Percentiles rank a stretch among this genome's conserved stretches.
These are phyloP conservation scores for Chamaecrista fasciculata DNA, from an alignment of 306 rosid species.

Conservation along the genomic window DNA sequence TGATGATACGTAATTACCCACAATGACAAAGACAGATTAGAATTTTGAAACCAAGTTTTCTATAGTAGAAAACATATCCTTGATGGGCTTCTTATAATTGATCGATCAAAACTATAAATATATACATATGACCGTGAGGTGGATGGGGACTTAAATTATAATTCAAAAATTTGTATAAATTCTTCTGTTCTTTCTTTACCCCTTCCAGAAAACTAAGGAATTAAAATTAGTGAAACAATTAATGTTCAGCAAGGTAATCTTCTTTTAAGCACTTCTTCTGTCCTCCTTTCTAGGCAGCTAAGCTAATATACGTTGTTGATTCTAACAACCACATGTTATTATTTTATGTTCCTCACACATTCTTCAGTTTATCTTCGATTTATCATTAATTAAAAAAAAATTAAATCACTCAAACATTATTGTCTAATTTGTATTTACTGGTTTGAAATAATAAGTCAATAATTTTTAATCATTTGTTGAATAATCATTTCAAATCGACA, in stretches of 20 bases:
- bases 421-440: too few species aligned
- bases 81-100: background rate
- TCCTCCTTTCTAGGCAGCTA: slow-evolving; percentile 26
- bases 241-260: background rate
- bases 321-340: slow-evolving; percentile 3
- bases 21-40: slow-evolving; percentile 24
- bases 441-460: too few species aligned
- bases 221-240: background rate
- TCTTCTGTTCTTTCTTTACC: too few species aligned
- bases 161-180: too few species aligned
- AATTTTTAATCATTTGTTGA: too few species aligned
- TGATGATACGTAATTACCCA: slow-evolving; percentile 1
- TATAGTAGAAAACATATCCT: slow-evolving; percentile 1
- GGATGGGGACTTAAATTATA: background rate
- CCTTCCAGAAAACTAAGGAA: background rate
- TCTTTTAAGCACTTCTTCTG: background rate
- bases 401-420: too few species aligned
- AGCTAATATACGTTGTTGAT: slow-evolving; percentile 2
- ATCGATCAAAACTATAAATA: background rate
- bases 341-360: background rate
- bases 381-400: too few species aligned
- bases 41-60: background rate
- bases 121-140: too few species aligned
- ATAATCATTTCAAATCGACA: too few species aligned
- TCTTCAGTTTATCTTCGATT: too few species aligned